phyloP scores from a whole-genome alignment of 495 filamentous ascomycete species.

The Penicillium paradoxum region DNA sequence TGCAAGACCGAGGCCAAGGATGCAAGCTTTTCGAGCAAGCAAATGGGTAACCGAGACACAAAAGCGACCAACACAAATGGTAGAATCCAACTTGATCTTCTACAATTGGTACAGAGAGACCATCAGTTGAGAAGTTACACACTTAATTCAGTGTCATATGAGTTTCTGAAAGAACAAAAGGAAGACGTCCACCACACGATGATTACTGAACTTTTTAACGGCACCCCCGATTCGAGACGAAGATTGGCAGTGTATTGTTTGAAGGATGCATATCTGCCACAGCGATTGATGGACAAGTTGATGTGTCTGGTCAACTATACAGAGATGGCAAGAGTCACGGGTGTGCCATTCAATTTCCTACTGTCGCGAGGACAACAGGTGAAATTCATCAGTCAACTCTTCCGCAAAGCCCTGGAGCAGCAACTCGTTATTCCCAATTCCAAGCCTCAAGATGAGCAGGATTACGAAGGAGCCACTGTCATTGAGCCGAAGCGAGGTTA shows the following conservation, averaged over 20 bases:
- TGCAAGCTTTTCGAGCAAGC: conserved; percentile 91
- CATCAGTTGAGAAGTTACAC: conserved; percentile 95
- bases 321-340: conserved; percentile 99
- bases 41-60: conserved; percentile 95
- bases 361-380: conserved; percentile 92
- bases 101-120: conserved; percentile 91
- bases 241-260: conserved; percentile 93
- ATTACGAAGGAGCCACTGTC: conserved; percentile 94
- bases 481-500: conserved; percentile 92
- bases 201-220: conserved; percentile 97
- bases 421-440: conserved; percentile 90
- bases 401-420: conserved; percentile 88
- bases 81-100: conserved; percentile 84
- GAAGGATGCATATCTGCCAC: conserved; percentile 95
- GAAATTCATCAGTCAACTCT: conserved; percentile 96
- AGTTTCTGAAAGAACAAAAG: conserved; percentile 96
- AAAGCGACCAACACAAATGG: conserved; percentile 93
- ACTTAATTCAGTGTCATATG: conserved; percentile 92
- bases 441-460: conserved; percentile 64
- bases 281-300: conserved; percentile 92
- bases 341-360: conserved; percentile 94
- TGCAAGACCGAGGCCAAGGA: conserved; percentile 63
- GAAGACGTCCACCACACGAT: conserved; percentile 99
- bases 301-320: conserved; percentile 98
- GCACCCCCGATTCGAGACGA: conserved; percentile 84